Evolutionary conservation across 176 grass and related monocot genomes (phyloP).

Genomic region (Hyparrhenia diplandra): DNA sequence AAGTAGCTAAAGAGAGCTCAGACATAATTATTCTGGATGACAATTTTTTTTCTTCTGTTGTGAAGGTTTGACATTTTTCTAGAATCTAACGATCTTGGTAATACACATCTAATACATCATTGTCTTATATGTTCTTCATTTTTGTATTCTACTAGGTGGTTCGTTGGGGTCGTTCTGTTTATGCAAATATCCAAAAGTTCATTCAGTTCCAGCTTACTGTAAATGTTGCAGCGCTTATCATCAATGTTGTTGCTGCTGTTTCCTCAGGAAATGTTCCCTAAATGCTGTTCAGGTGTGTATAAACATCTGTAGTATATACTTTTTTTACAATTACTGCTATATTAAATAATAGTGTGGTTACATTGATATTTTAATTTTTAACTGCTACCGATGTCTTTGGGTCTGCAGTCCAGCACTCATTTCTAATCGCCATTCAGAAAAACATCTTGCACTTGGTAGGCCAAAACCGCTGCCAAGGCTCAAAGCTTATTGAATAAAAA

Average conservation of each 20-base stretch:
- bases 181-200: slow-evolving; percentile 98
- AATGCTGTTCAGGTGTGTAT: slow-evolving; percentile 93
- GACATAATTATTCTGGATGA: slow-evolving; percentile 98
- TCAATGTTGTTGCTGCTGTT: slow-evolving; percentile 92
- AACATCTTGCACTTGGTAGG: background rate
- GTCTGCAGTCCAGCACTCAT: background rate
- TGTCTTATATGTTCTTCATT: slow-evolving; percentile 1
- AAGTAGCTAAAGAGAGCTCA: slow-evolving; percentile 99
- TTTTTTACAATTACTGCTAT: background rate
- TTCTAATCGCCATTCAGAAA: background rate
- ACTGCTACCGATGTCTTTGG: background rate
- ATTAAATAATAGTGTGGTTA: background rate
- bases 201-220: slow-evolving; percentile 99
- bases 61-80: slow-evolving; percentile 58
- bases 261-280: slow-evolving; percentile 88
- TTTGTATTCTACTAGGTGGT: slow-evolving; percentile 61
- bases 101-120: background rate
- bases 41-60: slow-evolving; percentile 93
- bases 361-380: slow-evolving; percentile 9
- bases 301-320: slow-evolving; percentile 1
- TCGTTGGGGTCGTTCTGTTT: slow-evolving; percentile 93
- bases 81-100: slow-evolving; percentile 21
- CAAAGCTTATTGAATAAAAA: no score
- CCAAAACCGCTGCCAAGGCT: background rate
- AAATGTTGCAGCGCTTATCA: slow-evolving; percentile 92